phyloP scores from a whole-genome alignment of 768 basidiomycete genomes.

The Lactifluus subvellereus region DNA sequence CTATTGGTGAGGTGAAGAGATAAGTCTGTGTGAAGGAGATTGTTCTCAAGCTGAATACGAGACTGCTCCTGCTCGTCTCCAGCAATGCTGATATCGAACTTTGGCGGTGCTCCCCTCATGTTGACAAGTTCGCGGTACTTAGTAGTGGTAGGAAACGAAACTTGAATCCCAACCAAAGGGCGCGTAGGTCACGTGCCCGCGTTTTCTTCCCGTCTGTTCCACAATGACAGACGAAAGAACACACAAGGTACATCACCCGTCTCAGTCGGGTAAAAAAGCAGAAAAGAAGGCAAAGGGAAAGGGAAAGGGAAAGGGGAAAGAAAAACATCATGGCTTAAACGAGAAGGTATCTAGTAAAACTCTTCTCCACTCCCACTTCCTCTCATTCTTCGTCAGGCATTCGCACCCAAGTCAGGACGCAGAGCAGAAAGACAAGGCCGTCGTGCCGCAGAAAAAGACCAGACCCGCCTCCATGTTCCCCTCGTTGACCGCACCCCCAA shows the following conservation, averaged over 20 bases:
- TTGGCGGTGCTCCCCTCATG: slow-evolving; percentile 15
- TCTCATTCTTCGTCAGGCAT: slow-evolving; percentile 50
- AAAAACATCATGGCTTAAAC: slow-evolving; percentile 75
- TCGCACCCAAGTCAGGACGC: slow-evolving; percentile 87
- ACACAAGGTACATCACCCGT: slow-evolving; percentile 78
- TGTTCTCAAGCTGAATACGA: slow-evolving; percentile 74
- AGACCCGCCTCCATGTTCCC: slow-evolving; percentile 93
- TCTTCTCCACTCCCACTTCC: not conserved
- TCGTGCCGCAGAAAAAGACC: slow-evolving; percentile 87
- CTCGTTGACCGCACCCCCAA: slow-evolving; percentile 92
- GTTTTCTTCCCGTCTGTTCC: not conserved
- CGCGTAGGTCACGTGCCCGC: slow-evolving; percentile 21
- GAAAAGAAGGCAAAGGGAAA: slow-evolving; percentile 70
- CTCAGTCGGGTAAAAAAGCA: slow-evolving; percentile 64
- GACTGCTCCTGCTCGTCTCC: slow-evolving; percentile 72
- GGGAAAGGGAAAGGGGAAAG: slow-evolving; percentile 46
- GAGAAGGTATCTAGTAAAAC: slow-evolving; percentile 62
- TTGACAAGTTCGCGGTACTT: not conserved
- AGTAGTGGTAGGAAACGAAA: too few relatives aligned
- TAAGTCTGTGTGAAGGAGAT: slow-evolving; percentile 66
- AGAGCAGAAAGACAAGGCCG: slow-evolving; percentile 85
- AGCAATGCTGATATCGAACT: slow-evolving; percentile 48
- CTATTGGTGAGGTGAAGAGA: slow-evolving; percentile 62
- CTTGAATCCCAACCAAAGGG: not conserved
- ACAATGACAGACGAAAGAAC: slow-evolving; percentile 48